Conservation (phyloP, 805 yeast species). For the Wickerhamiella galacta region DNA sequence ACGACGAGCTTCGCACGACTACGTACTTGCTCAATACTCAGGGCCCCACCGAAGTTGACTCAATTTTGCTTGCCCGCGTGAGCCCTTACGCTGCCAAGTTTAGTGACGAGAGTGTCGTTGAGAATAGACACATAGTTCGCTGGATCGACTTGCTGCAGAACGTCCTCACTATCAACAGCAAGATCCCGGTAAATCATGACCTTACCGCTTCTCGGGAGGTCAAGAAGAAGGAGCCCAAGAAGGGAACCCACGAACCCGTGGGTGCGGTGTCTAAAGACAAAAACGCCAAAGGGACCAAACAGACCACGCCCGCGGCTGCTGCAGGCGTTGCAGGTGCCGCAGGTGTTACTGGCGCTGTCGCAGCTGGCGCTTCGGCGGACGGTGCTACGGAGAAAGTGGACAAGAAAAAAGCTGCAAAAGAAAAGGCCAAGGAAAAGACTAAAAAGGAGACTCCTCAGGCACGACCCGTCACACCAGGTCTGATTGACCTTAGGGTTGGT, state of each 20-base stretch:
- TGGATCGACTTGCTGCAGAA: slow-evolving; percentile 85
- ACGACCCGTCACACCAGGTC: slow-evolving; percentile 36
- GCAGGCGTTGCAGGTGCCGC: slow-evolving; percentile 31
- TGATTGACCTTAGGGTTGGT: slow-evolving; percentile 89
- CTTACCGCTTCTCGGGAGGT: slow-evolving; percentile 49
- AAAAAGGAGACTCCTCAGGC: slow-evolving; percentile 30
- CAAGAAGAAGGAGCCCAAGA: slow-evolving; percentile 26
- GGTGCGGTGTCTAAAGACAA: slow-evolving; percentile 16
- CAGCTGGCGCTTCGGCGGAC: slow-evolving; percentile 10
- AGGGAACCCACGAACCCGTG: slow-evolving; percentile 20
- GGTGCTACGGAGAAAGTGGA: slow-evolving; percentile 8
- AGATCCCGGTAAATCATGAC: slow-evolving; percentile 40
- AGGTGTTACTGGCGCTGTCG: slow-evolving; percentile 17
- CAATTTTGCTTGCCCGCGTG: slow-evolving; percentile 47
- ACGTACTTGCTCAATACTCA: slow-evolving; percentile 56
- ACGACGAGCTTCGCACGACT: slow-evolving; percentile 46
- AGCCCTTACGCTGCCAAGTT: slow-evolving; percentile 43
- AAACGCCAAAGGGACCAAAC: slow-evolving; percentile 16
- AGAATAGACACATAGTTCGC: slow-evolving; percentile 71
- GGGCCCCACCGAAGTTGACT: slow-evolving; percentile 52
- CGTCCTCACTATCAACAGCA: slow-evolving; percentile 36
- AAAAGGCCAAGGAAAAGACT: slow-evolving; percentile 35
- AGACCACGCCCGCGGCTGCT: slow-evolving; percentile 15
- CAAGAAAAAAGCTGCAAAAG: slow-evolving; percentile 14
- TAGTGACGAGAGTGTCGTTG: slow-evolving; percentile 39